Conservation (phyloP, 495 filamentous ascomycete species). For the Penicillium herquei region DNA sequence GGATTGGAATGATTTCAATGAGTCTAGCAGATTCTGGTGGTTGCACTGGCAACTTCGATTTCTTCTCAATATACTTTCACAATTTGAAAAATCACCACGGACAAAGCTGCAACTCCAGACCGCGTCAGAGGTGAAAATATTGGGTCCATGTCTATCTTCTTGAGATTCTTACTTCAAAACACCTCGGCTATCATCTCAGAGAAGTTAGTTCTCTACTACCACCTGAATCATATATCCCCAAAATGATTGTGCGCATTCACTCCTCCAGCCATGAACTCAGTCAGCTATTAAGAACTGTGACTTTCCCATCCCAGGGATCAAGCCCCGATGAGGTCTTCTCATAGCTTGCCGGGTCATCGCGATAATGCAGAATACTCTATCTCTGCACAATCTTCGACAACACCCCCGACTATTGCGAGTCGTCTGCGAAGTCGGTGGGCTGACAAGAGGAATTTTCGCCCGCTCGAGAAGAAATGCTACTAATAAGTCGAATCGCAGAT, state of each 20-base stretch:
- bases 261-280: too few species aligned
- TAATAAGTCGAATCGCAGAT: too few species aligned
- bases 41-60: constrained; percentile 5
- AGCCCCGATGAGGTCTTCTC: constrained; percentile 13
- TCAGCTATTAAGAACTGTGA: too few species aligned
- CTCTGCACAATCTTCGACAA: neutral
- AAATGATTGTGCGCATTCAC: constrained; percentile 37
- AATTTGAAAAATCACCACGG: constrained; percentile 16
- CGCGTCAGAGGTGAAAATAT: constrained; percentile 20
- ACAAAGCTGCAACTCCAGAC: constrained; percentile 24
- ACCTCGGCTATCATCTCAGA: constrained; percentile 52
- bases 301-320: constrained; percentile 33
- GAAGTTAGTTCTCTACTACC: constrained; percentile 40
- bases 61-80: constrained; percentile 16
- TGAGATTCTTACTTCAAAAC: constrained; percentile 37
- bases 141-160: constrained; percentile 39
- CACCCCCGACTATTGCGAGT: neutral
- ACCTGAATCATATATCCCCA: constrained; percentile 47
- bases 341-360: constrained; percentile 2
- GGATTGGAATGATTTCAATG: constrained; percentile 9
- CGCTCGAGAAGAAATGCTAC: too few species aligned
- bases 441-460: too few species aligned
- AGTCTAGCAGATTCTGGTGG: neutral
- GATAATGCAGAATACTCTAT: neutral
- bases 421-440: neutral